Base-by-base conservation (phyloP, 805 yeast species). In the Metschnikowia picachoensis region DNA sequence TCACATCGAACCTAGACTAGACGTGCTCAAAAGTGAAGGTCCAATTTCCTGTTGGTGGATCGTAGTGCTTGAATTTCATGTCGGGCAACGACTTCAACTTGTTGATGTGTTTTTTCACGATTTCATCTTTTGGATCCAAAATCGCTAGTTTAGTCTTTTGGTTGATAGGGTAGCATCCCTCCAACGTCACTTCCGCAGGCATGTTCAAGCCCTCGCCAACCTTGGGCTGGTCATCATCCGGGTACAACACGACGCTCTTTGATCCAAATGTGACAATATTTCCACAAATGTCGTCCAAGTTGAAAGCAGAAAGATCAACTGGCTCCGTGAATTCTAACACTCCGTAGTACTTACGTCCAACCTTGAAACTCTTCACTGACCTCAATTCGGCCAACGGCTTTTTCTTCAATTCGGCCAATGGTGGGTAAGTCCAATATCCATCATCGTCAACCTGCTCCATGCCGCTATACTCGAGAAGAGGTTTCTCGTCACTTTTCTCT, bases 371-470 rank as follows among this genome's bases (percentile, higher is more conserved):
- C 14, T 73, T 57, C 20, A 94, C 85, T 6, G 76, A 58, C 45
- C 85, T 80, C 41, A 89, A 74, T 50, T 88, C 84, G 9, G 80
- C 66, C 33, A 87, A 70, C 0, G 88, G 64, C 75, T 79, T 73
- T 14, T 72, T 65, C 45, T 77, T 74, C 43, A 94, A 68, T 40
- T 82, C 82, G 5, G 81, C 77, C 33, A 84, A 59, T 2, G 89
- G 72, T 14, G 99, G 99, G 6, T 87, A 79, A 44, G 83, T 84
- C 87, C 94, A 94, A 67, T 91, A 94, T 6, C 91, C 96, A 40
- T 85, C 79, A 12, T 81, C 82, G 42, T 84, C 79, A 28, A 73
- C 72, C 36, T 77, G 70, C 37, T 70, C 53, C 12, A 25, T 43
- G 16, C 47, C 39, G 29, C 35, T 43, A 7, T 53, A 52, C 29